These are phyloP conservation scores for Phytopythium kandeliae DNA, from an alignment of 352 stramenopile species.

Conservation along the genomic window DNA sequence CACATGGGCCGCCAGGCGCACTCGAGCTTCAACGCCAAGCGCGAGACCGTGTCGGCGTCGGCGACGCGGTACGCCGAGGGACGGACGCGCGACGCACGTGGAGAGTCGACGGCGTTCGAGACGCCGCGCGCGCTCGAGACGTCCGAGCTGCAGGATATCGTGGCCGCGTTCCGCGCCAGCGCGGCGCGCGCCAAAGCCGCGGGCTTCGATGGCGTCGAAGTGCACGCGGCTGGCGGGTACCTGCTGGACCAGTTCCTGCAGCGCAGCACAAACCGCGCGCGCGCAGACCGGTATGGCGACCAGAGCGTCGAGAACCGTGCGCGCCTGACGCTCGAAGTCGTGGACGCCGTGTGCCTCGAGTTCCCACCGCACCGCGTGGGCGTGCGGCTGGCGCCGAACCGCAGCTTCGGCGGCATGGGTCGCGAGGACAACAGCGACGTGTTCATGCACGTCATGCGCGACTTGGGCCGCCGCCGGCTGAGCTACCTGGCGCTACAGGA, in stretches of 20 bases:
- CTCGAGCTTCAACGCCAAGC: conserved; percentile 36
- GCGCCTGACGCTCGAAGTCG: conserved; percentile 43
- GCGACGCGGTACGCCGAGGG: conserved; percentile 12
- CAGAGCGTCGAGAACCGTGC: conserved; percentile 52
- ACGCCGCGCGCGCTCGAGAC: conserved; percentile 47
- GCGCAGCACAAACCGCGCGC: conserved; percentile 50
- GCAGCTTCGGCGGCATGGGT: conserved; percentile 12
- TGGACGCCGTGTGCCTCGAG: conserved; percentile 25
- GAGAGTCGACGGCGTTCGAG: conserved; percentile 18
- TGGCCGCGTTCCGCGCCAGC: conserved; percentile 56
- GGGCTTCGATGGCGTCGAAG: conserved; percentile 42
- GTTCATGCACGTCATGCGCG: conserved; percentile 11
- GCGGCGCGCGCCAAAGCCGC: conserved; percentile 62
- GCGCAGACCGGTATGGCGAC: conserved; percentile 40
- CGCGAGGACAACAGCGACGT: conserved; percentile 16
- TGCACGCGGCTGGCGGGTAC: conserved; percentile 90
- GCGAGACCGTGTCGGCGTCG: conserved; percentile 45
- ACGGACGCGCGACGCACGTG: conserved; percentile 19
- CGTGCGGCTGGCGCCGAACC: conserved; percentile 8
- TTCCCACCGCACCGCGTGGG: conserved; percentile 10
- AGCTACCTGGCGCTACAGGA: conserved; percentile 30
- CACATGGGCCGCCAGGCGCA: conserved; percentile 58
- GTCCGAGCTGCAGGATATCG: conserved; percentile 56
- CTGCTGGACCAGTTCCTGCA: conserved; percentile 89
- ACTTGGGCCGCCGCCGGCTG: conserved; percentile 11